Conservation (phyloP, 2,329 filamentous ascomycete species). For the Fusarium coffeatum region DNA sequence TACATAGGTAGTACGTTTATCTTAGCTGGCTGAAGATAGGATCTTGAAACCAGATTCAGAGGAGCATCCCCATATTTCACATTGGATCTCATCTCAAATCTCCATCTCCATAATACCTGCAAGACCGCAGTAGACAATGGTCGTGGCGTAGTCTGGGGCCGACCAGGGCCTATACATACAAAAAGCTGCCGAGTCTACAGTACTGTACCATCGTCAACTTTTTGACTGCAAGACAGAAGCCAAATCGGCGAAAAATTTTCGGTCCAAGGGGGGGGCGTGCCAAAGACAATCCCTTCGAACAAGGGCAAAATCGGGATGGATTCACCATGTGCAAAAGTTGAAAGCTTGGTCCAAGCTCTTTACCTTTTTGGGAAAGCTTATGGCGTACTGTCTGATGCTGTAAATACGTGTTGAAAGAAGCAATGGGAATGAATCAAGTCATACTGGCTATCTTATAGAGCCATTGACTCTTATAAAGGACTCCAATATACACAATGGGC, state of each 20-base stretch:
- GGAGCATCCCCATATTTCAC: constrained; percentile 24
- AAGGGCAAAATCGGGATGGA: constrained; percentile 44
- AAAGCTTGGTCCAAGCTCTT: constrained; percentile 42
- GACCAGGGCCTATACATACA: constrained; percentile 21
- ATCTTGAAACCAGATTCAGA: constrained; percentile 13
- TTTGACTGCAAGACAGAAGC: constrained; percentile 9
- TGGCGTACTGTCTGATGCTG: constrained; percentile 18
- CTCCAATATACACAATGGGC: not conserved
- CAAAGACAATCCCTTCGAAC: not conserved
- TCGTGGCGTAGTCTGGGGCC: constrained; percentile 32
- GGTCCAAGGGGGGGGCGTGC: constrained; percentile 38
- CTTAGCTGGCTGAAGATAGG: constrained; percentile 10
- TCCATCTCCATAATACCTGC: constrained; percentile 3
- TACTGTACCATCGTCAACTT: constrained; percentile 19
- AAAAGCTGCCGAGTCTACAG: constrained; percentile 35
- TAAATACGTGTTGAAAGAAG: constrained; percentile 8
- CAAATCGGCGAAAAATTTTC: constrained; percentile 44
- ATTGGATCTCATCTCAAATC: constrained; percentile 27
- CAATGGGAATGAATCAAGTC: not conserved
- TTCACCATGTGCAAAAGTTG: constrained; percentile 37
- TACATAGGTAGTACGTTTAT: not conserved
- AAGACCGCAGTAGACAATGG: not conserved
- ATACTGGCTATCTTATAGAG: not conserved
- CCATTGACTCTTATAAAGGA: constrained; percentile 25
- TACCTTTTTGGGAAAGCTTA: constrained; percentile 41